phyloP scores from a whole-genome alignment of 2,329 filamentous ascomycete genomes.

The Corinectria fuckeliana region DNA sequence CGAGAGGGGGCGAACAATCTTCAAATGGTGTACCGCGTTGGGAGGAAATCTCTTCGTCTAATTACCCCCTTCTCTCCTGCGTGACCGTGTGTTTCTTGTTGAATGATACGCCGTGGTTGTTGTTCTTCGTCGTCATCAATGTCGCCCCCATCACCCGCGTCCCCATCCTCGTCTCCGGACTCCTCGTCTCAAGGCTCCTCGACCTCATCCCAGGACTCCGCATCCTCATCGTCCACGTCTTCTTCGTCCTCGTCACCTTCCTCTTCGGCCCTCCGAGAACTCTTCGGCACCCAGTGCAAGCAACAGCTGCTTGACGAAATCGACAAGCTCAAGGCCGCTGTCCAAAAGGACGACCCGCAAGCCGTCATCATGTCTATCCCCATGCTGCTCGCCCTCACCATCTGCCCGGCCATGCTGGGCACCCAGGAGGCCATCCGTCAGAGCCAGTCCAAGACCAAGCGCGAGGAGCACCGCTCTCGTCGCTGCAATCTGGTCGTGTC shows the following conservation, averaged over 20 bases:
- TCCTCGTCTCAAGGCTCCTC: conserved; percentile 6
- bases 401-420: conserved; percentile 50
- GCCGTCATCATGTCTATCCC: conserved; percentile 39
- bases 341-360: conserved; percentile 36
- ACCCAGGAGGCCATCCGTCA: conserved; percentile 55
- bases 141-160: conserved; percentile 18
- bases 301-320: conserved; percentile 35
- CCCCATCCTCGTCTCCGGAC: conserved; percentile 17
- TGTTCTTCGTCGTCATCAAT: conserved; percentile 27
- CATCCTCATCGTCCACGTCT: conserved; percentile 20
- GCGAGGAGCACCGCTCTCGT: conserved; percentile 54
- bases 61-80: conserved; percentile 21
- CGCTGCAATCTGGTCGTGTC: conserved; percentile 56
- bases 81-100: conserved; percentile 19
- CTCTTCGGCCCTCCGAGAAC: conserved; percentile 26
- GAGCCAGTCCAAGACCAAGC: conserved; percentile 52
- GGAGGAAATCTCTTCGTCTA: conserved; percentile 17
- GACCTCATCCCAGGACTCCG: conserved; percentile 14
- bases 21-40: conserved; percentile 24
- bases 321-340: conserved; percentile 36
- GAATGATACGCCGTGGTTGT: conserved; percentile 22
- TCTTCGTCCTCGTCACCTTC: conserved; percentile 21
- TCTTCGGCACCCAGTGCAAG: conserved; percentile 33
- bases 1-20: conserved; percentile 12
- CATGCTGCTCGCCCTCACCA: conserved; percentile 39